Base-by-base conservation (phyloP, 495 filamentous ascomycete genomes). In the Clavariopsis aquatica region DNA sequence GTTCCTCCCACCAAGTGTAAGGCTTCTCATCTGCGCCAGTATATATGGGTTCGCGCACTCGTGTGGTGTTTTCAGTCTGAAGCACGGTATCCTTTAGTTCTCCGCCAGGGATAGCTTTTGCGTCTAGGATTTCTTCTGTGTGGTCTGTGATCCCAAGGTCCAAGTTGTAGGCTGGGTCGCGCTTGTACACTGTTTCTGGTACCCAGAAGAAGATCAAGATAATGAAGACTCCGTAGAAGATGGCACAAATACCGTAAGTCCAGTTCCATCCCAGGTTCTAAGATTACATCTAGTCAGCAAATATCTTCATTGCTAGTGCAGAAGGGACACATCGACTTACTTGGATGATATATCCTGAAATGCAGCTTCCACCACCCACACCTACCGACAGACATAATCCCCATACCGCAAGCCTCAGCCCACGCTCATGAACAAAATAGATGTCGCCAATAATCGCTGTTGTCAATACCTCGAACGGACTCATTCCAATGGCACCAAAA, bases 191-290 rank as follows among this genome's bases (percentile, higher is more conserved):
- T 0, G 78, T 75, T 54, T 80, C 78, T 0, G 78, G 78, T 73
- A 78, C 78, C 69, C 72, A 80, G 73, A 80, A 75, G 53, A 79
- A 75, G 5, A 77, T 74, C 52, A 79, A 66, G 58, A 79, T 29
- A 12, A 71, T 74, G 63, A 79, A 79, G 2, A 77, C 76, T 43
- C 73, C 77, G 28, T 78, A 64, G 9, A 65, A 61, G 23, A 24
- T 28, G 49, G 64, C 64, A 51, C 64, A 66, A 31, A 66, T 66
- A 10, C 64, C 58, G 28, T 68, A 68, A 1, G 65, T 68, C 65
- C 65, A 68, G 47, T 68, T 68, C 65, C 65, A 68, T 12, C 65
- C 65, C 29, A 68, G 65, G 24, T 68, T 58, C 59, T 66, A 31
- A 7, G 46, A 19, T 22, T 24, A 6, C 23, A 31, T 12, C 20